A percentile compares a stretch with the other conserved stretches of the same genome.
These are phyloP conservation scores for Nemania bipapillata DNA, from an alignment of 2,329 filamentous ascomycete species.

Conservation along the genomic window DNA sequence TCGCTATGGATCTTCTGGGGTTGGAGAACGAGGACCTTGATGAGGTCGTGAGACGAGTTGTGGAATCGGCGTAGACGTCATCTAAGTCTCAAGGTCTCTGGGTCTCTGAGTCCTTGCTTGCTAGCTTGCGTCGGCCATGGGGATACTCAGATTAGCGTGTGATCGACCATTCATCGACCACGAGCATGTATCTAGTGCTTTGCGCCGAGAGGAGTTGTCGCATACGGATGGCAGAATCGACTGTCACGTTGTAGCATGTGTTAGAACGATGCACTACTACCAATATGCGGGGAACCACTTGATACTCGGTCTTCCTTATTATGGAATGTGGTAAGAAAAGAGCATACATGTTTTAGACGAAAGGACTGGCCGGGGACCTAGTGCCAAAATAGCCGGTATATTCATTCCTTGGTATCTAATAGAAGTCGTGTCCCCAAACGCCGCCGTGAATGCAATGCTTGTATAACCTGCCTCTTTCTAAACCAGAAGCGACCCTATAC, in stretches of 20 bases:
- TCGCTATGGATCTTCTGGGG: slow-evolving; percentile 60
- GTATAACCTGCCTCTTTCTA: background rate
- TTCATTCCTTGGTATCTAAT: background rate
- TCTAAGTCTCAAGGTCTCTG: background rate
- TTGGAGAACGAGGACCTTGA: slow-evolving; percentile 61
- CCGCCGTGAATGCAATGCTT: slow-evolving; percentile 10
- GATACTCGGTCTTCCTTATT: no score
- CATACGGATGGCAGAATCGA: background rate
- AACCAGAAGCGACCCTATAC: background rate
- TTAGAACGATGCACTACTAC: no score
- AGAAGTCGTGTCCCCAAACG: slow-evolving; percentile 16
- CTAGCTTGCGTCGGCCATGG: background rate
- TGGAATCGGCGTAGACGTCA: slow-evolving; percentile 38
- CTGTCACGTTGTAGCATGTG: background rate
- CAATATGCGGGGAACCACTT: no score
- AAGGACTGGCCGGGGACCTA: no score
- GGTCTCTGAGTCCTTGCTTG: no score
- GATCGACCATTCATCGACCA: background rate
- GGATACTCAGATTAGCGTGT: background rate
- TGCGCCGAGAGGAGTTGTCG: background rate
- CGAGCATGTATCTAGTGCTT: background rate
- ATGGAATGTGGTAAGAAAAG: no score
- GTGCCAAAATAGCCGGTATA: background rate
- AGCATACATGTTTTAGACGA: no score
- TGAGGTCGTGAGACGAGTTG: slow-evolving; percentile 53